Evolutionary conservation across 805 yeast genomes (phyloP).

Genomic region (Yamadazyma akitaensis): DNA sequence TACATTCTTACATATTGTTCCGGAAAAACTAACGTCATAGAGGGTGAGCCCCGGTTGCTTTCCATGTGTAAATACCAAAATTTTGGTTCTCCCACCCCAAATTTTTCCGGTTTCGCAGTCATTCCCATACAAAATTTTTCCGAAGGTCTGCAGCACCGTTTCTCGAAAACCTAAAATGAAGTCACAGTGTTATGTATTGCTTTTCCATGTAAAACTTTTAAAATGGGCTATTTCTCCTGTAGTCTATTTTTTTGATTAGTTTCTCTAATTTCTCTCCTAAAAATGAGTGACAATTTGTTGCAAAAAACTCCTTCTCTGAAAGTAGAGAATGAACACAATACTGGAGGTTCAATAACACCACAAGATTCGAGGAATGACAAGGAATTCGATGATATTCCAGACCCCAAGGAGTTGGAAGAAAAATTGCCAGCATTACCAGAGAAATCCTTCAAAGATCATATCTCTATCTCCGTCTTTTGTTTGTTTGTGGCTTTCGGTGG

Average conservation of each 20-base stretch:
- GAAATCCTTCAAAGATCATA: slow-evolving; percentile 31
- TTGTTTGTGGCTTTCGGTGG: slow-evolving; percentile 72
- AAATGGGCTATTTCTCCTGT: not conserved
- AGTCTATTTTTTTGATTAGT: not conserved
- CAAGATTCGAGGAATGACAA: not conserved
- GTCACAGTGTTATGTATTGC: not conserved
- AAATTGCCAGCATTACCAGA: slow-evolving; percentile 18
- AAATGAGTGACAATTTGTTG: not conserved
- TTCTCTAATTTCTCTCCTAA: not conserved
- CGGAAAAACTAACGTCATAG: slow-evolving; percentile 6
- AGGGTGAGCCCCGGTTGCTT: not conserved
- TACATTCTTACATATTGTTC: not conserved
- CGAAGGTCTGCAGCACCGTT: slow-evolving; percentile 5
- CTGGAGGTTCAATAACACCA: slow-evolving; percentile 1
- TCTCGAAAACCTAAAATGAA: not conserved
- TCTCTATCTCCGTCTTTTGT: slow-evolving; percentile 41
- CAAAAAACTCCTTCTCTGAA: not conserved
- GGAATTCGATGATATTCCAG: not conserved
- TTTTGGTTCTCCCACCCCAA: not conserved
- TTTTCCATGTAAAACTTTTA: not conserved
- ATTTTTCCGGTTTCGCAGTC: slow-evolving; percentile 3
- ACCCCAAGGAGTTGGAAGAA: slow-evolving; percentile 6
- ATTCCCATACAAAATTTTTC: not conserved
- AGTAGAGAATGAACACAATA: not conserved
- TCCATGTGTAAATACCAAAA: not conserved